Conservation (phyloP, 2,329 filamentous ascomycete genomes). For the Diaporthe capsici region DNA sequence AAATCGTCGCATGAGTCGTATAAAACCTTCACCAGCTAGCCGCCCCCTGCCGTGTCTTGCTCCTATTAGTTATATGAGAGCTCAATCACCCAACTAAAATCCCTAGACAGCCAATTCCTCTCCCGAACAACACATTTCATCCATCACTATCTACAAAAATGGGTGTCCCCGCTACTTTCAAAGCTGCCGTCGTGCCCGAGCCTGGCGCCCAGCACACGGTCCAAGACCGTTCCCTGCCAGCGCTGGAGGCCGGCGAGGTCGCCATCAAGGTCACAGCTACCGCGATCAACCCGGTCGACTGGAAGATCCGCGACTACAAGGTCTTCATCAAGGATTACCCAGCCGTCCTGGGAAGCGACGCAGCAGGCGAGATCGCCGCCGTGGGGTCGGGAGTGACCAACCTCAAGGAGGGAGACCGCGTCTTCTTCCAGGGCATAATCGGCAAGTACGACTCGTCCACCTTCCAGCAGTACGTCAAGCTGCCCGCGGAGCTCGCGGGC, state of each 20-base stretch:
- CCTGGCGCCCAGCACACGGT: slow-evolving; percentile 36
- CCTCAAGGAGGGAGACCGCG: slow-evolving; percentile 53
- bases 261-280: slow-evolving; percentile 46
- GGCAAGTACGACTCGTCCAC: slow-evolving; percentile 49
- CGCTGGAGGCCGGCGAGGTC: slow-evolving; percentile 44
- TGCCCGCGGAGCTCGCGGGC: slow-evolving; percentile 50
- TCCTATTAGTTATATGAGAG: not conserved
- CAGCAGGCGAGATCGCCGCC: slow-evolving; percentile 52
- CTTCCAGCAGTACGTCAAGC: slow-evolving; percentile 55
- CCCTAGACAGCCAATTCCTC: no score
- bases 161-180: slow-evolving; percentile 37
- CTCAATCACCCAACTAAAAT: not conserved
- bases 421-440: slow-evolving; percentile 55
- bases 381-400: slow-evolving; percentile 47
- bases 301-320: slow-evolving; percentile 51
- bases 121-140: no score
- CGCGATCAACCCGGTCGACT: slow-evolving; percentile 54
- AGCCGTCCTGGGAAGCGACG: slow-evolving; percentile 52
- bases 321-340: slow-evolving; percentile 49
- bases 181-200: slow-evolving; percentile 39
- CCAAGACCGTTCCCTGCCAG: slow-evolving; percentile 37
- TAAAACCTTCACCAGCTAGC: slow-evolving; percentile 3
- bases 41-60: no score
- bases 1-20: slow-evolving; percentile 9
- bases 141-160: not conserved